phyloP scores from a whole-genome alignment of 208 protist genomes.

The Leishmania braziliensis region DNA sequence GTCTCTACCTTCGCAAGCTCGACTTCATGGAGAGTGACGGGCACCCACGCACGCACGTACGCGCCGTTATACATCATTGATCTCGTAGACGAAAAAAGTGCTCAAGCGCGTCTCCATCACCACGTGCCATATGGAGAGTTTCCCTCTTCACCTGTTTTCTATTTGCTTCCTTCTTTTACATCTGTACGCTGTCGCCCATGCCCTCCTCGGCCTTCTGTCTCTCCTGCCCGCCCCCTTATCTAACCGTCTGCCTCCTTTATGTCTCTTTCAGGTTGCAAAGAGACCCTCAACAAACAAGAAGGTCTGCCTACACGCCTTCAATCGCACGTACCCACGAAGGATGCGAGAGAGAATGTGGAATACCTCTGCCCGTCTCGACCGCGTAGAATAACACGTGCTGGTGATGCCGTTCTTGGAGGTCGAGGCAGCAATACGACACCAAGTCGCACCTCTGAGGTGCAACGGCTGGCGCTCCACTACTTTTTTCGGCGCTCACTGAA shows the following conservation, averaged over 20 bases:
- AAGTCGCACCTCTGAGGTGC: neutral
- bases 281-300: neutral
- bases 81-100: neutral
- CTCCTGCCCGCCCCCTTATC: neutral
- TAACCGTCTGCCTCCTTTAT: neutral
- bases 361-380: neutral
- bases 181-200: neutral
- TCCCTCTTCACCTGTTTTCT: neutral
- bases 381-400: neutral
- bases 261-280: neutral
- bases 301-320: neutral
- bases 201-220: neutral
- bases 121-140: neutral
- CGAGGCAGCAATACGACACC: neutral
- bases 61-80: neutral
- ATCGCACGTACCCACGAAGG: neutral
- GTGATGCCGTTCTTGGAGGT: neutral
- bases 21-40: neutral
- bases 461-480: neutral
- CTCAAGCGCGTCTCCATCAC: neutral
- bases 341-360: neutral
- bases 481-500: neutral
- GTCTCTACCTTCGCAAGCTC: neutral
- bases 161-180: neutral
- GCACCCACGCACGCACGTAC: neutral